phyloP scores from a whole-genome alignment of 23 red algal genomes.

The Gracilaria gracilis region DNA sequence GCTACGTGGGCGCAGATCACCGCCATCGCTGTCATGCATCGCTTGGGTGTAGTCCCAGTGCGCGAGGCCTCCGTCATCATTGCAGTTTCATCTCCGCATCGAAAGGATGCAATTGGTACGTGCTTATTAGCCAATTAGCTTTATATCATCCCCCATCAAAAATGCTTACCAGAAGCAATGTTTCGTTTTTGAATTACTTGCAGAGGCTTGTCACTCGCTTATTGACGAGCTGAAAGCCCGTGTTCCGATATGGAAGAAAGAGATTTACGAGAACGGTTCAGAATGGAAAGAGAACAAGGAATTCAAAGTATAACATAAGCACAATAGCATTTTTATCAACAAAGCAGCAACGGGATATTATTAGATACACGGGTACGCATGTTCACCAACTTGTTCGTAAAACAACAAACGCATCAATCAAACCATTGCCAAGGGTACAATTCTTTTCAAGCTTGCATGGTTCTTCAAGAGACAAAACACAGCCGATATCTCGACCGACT shows the following conservation, averaged over 20 bases:
- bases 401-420: slow-evolving; percentile 18
- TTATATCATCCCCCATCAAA: neutral
- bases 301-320: neutral
- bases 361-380: neutral
- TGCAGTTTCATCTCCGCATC: slow-evolving; percentile 85
- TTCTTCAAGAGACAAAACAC: neutral
- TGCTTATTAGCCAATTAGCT: neutral
- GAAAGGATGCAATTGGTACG: slow-evolving; percentile 91
- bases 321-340: neutral
- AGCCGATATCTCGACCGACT: neutral
- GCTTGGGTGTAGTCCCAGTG: slow-evolving; percentile 78
- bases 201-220: slow-evolving; percentile 88
- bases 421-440: too few species aligned
- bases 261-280: slow-evolving; percentile 78
- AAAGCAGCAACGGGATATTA: neutral
- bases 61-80: slow-evolving; percentile 89
- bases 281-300: slow-evolving; percentile 79
- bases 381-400: neutral
- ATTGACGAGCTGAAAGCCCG: slow-evolving; percentile 95
- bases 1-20: slow-evolving; percentile 51
- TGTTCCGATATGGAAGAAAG: slow-evolving; percentile 95
- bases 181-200: neutral
- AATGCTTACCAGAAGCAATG: neutral
- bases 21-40: slow-evolving; percentile 73
- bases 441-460: neutral